Conservation (phyloP, 2,329 filamentous ascomycete species). For the Penicillium sp. region DNA sequence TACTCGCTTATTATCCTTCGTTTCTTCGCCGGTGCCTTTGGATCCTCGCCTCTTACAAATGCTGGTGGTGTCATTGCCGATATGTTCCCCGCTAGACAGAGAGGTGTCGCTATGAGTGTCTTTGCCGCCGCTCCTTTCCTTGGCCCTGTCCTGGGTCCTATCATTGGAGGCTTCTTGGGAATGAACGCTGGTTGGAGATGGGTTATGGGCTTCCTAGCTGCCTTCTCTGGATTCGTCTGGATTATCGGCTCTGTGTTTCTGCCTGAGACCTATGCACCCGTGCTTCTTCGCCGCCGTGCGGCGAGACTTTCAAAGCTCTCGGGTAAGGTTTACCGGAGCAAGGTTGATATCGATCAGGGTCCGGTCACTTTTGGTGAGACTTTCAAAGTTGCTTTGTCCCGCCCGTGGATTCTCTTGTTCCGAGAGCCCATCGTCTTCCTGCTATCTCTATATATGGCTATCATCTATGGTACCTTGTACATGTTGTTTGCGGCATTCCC, state of each 20-base stretch:
- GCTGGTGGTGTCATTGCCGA: conserved; percentile 55
- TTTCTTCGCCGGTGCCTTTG: conserved; percentile 64
- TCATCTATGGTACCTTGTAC: conserved; percentile 31
- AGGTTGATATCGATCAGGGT: conserved; percentile 28
- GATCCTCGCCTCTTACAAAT: conserved; percentile 53
- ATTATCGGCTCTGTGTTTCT: conserved; percentile 24
- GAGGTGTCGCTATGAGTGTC: conserved; percentile 60
- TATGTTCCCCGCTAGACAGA: conserved; percentile 54
- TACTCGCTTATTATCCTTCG: conserved; percentile 61
- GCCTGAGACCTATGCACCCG: conserved; percentile 32
- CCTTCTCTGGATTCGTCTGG: conserved; percentile 30
- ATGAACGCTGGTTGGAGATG: conserved; percentile 31
- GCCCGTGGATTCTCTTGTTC: conserved; percentile 32
- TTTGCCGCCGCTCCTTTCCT: conserved; percentile 68
- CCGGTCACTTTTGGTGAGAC: conserved; percentile 17
- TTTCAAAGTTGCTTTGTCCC: conserved; percentile 27
- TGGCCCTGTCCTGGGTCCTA: conserved; percentile 36
- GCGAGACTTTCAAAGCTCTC: conserved; percentile 24
- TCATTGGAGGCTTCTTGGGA: conserved; percentile 32
- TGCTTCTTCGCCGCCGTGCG: conserved; percentile 30
- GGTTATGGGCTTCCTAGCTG: conserved; percentile 32
- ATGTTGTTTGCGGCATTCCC: conserved; percentile 34
- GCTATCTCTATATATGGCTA: conserved; percentile 31
- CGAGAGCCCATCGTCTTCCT: conserved; percentile 33
- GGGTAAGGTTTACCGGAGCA: conserved; percentile 26